Conservation (phyloP, 139 green algal species). For the Chlorella sorokiniana region DNA sequence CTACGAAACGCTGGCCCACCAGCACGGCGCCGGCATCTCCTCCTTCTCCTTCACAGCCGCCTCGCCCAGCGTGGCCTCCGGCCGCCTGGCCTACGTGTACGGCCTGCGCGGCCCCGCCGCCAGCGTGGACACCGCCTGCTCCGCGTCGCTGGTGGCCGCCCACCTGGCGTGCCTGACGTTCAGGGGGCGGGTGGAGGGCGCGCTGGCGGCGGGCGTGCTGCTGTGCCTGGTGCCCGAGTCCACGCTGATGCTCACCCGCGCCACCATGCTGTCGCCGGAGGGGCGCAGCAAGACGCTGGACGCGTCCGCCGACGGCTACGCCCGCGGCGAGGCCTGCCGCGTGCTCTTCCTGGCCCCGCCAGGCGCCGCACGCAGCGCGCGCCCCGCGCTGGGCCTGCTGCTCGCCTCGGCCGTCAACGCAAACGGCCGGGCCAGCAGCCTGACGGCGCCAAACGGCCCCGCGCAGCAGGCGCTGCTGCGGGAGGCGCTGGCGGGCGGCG, state of each 20-base stretch:
- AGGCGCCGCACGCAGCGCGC: background rate
- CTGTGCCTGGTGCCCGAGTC: constrained; percentile 49
- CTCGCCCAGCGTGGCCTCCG: constrained; percentile 71
- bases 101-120: constrained; percentile 65
- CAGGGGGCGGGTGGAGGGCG: constrained; percentile 28
- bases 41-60: constrained; percentile 55
- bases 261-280: constrained; percentile 74
- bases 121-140: constrained; percentile 81
- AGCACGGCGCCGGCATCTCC: constrained; percentile 44
- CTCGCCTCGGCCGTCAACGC: constrained; percentile 83
- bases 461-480: constrained; percentile 64
- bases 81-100: constrained; percentile 69
- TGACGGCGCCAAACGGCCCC: constrained; percentile 90
- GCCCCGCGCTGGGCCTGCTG: constrained; percentile 49
- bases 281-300: constrained; percentile 90
- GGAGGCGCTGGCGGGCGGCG: constrained; percentile 8
- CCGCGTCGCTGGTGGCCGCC: constrained; percentile 62
- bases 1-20: constrained; percentile 63
- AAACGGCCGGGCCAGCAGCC: constrained; percentile 83
- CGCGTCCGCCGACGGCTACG: constrained; percentile 83
- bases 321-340: constrained; percentile 69
- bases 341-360: constrained; percentile 2
- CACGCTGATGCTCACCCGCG: constrained; percentile 47
- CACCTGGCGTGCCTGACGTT: constrained; percentile 58
- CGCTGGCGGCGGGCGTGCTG: constrained; percentile 66